These are phyloP conservation scores for Solanum ossicruentum DNA, from an alignment of 257 asterid genomes.

Conservation along the genomic window DNA sequence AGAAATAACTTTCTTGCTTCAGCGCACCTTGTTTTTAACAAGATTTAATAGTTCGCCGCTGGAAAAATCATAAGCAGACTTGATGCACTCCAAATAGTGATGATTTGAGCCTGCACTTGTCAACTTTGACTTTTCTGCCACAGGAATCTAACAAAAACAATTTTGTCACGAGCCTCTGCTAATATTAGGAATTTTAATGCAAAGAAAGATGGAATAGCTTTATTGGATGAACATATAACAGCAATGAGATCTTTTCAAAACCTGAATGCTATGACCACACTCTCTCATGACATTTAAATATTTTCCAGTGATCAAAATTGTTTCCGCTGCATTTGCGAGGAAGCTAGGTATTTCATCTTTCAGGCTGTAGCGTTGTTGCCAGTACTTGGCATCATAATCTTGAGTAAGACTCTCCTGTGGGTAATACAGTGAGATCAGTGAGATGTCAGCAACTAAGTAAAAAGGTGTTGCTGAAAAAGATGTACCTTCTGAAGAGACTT, in stretches of 20 bases:
- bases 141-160: constrained; percentile 61
- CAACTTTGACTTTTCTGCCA: constrained; percentile 70
- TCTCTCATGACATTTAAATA: constrained; percentile 97
- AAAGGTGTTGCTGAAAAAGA: constrained; percentile 1
- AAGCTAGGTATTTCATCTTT: constrained; percentile 90
- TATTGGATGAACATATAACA: neutral
- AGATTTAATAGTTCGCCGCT: constrained; percentile 92
- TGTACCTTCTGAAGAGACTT: constrained; percentile 87
- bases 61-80: constrained; percentile 90
- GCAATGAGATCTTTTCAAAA: constrained; percentile 10
- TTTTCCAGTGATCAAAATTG: constrained; percentile 88
- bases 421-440: constrained; percentile 12
- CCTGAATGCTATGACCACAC: constrained; percentile 93
- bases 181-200: constrained; percentile 1
- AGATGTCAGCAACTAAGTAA: neutral
- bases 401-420: constrained; percentile 88
- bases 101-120: constrained; percentile 79
- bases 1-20: neutral
- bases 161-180: constrained; percentile 19
- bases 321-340: constrained; percentile 93
- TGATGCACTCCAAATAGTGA: constrained; percentile 88
- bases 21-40: constrained; percentile 77
- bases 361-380: constrained; percentile 97
- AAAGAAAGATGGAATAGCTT: neutral
- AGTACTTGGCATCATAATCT: constrained; percentile 92